Conservation (phyloP, 257 asterid genomes). For the Ligustrum vulgare region DNA sequence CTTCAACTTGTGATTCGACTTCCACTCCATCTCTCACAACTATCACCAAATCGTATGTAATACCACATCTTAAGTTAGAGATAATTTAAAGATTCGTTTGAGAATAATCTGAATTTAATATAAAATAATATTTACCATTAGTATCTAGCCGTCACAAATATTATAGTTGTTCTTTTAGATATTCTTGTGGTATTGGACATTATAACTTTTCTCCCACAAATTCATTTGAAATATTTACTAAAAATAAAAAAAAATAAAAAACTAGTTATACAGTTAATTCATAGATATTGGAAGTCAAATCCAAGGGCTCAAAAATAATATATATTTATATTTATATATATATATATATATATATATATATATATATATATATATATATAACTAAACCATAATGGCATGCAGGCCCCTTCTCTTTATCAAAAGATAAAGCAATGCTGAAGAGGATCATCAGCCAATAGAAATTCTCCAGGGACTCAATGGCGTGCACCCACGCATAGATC, state of each 20-base stretch:
- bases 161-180: not conserved
- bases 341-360: not conserved
- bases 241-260: too few relatives aligned
- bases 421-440: conserved; percentile 11
- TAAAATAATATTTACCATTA: not conserved
- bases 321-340: too few relatives aligned
- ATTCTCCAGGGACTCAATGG: conserved; percentile 16
- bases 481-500: conserved; percentile 29
- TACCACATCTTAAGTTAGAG: not conserved
- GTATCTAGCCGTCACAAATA: not conserved
- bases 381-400: not conserved
- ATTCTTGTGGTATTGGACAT: not conserved
- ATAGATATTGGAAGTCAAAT: not conserved
- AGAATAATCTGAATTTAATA: too few relatives aligned
- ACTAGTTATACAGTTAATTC: not conserved
- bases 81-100: too few relatives aligned
- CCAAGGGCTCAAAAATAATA: not conserved
- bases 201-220: not conserved
- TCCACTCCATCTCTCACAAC: not conserved
- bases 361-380: not conserved
- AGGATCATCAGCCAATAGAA: conserved; percentile 18
- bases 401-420: not conserved
- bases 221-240: not conserved
- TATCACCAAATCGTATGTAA: not conserved
- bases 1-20: not conserved